Percentiles rank a stretch among this genome's conserved stretches.
phyloP scores from a whole-genome alignment of 1,284 basidiomycete species.

The Apiotrichum laibachii region DNA sequence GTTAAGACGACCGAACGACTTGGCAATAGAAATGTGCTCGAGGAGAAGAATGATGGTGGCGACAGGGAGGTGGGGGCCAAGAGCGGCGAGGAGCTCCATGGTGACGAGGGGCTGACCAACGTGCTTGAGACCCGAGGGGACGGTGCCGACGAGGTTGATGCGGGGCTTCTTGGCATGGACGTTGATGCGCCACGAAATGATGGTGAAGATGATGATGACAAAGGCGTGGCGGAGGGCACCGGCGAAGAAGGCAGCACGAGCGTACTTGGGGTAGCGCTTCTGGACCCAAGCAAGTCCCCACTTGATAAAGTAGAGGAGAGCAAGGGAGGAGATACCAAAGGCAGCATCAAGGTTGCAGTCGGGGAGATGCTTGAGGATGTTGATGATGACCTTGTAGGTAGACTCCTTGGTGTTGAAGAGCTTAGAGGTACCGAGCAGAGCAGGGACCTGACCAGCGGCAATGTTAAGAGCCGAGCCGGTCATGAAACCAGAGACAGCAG shows the following conservation, averaged over 20 bases:
- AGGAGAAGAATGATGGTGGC: constrained; percentile 92
- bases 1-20: constrained; percentile 93
- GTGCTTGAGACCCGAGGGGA: constrained; percentile 78
- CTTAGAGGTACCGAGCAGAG: constrained; percentile 72
- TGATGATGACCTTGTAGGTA: constrained; percentile 89
- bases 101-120: constrained; percentile 72
- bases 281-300: constrained; percentile 61
- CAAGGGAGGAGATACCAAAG: constrained; percentile 70
- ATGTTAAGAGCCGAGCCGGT: constrained; percentile 84
- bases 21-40: constrained; percentile 95
- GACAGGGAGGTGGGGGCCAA: constrained; percentile 78
- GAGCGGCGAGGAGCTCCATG: constrained; percentile 61
- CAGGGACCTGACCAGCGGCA: constrained; percentile 77
- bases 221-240: constrained; percentile 82
- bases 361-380: constrained; percentile 76
- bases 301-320: constrained; percentile 70
- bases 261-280: constrained; percentile 65
- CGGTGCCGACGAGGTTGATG: constrained; percentile 78
- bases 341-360: constrained; percentile 75
- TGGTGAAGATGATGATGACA: constrained; percentile 76
- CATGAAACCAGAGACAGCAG: constrained; percentile 84
- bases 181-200: constrained; percentile 79
- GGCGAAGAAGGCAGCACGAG: constrained; percentile 83
- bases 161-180: constrained; percentile 63
- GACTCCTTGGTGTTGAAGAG: constrained; percentile 76